A percentile compares a stretch with the other conserved stretches of the same genome.
phyloP scores from a whole-genome alignment of 192 early-diverging fungal genomes.

The Mortierella hygrophila region DNA sequence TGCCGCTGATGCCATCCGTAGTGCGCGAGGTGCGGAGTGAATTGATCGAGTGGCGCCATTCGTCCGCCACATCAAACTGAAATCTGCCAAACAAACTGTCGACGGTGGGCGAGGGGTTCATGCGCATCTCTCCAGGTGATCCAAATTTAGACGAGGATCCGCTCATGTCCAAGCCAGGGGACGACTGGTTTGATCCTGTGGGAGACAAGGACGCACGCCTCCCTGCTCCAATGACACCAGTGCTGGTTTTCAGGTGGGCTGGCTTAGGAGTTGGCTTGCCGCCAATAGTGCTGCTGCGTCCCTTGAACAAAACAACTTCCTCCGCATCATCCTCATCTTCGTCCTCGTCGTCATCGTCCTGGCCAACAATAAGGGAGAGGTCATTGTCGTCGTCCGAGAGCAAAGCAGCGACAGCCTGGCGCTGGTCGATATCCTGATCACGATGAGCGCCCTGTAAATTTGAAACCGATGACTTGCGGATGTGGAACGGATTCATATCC shows the following conservation, averaged over 20 bases:
- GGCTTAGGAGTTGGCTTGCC: slow-evolving; percentile 43
- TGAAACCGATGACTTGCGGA: not conserved
- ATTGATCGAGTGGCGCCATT: slow-evolving; percentile 48
- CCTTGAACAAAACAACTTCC: slow-evolving; percentile 61
- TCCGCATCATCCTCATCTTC: slow-evolving; percentile 54
- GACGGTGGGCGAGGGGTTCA: slow-evolving; percentile 29
- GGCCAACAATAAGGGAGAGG: slow-evolving; percentile 47
- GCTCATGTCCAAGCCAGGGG: slow-evolving; percentile 37
- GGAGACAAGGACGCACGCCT: slow-evolving; percentile 42
- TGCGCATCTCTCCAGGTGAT: not conserved
- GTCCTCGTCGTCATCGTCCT: slow-evolving; percentile 41
- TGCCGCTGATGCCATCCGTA: not conserved
- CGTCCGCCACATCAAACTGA: slow-evolving; percentile 48
- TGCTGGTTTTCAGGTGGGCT: slow-evolving; percentile 43
- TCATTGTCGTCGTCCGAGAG: slow-evolving; percentile 54
- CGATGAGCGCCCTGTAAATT: not conserved
- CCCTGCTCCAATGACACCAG: slow-evolving; percentile 45
- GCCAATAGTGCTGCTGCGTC: slow-evolving; percentile 33
- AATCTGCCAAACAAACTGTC: slow-evolving; percentile 53
- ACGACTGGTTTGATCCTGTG: slow-evolving; percentile 38
- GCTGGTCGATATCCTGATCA: slow-evolving; percentile 29
- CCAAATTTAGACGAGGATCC: slow-evolving; percentile 14
- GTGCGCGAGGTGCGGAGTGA: slow-evolving; percentile 32
- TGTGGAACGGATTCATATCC: slow-evolving; percentile 38
- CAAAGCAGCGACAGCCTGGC: slow-evolving; percentile 43